Evolutionary conservation across 164 flowering plant species (phyloP), one percentile per base, ranked within the genome.

Genomic region (Euptelea pleiosperma): DNA sequence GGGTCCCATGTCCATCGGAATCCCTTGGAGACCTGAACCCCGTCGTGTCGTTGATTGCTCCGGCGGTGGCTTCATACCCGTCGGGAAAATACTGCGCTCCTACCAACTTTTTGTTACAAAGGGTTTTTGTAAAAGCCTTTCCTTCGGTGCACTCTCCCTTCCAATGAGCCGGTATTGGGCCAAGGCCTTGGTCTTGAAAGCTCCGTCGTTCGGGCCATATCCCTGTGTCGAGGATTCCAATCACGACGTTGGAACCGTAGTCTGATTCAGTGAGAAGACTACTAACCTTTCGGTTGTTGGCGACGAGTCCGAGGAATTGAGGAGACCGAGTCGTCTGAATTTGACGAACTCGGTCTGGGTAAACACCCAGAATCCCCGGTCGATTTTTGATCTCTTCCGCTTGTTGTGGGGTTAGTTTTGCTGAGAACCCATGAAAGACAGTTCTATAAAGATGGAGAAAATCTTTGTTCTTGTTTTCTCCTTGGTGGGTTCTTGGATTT

Each of bases 151-250:
- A 84, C 36, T 51, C 76, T 3, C 86, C 89, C 24, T 67, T 73
- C 80, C 81, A 84, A 8, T 30, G 66, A 0, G 77, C 8, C 0
- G 89, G 89, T 6, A 81, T 42, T 0, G 83, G 77, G 0, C 69
- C 73, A 2, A 84, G 63, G 6, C 66, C 82, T 0, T 57, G 52
- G 43, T 84, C 86, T 37, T 61, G 57, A 62, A 81, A 84, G 49
- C 89, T 84, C 1, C 49, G 69, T 1, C 75, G 28, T 42, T 81
- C 84, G 0, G 89, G 89, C 72, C 77, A 77, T 16, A 84, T 76
- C 0, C 89, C 86, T 8, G 84, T 68, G 49, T 83, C 89, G 8
- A 83, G 44, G 0, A 83, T 43, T 4, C 82, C 89, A 42, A 83
- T 74, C 1, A 81, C 47, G 19, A 76, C 70, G 31, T 78, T 52